Base-by-base conservation (phyloP, 257 asterid genomes). In the Schizonepeta tenuifolia region DNA sequence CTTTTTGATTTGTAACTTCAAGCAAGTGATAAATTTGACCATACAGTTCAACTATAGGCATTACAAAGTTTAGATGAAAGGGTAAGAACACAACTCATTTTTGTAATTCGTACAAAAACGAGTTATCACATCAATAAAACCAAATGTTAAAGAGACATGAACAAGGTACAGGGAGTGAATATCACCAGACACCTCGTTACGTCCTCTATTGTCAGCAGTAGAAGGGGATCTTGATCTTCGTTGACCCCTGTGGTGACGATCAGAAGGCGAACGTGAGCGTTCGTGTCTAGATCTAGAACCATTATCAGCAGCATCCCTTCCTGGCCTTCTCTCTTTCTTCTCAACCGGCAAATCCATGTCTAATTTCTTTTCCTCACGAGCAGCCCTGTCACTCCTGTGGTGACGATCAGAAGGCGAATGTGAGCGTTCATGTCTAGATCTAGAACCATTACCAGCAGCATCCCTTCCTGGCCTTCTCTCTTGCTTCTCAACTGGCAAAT, bases 141-240 rank as follows among this genome's bases (percentile, higher is more conserved):
- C 47, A 54, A 71, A 50, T 24, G 28, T 72, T 9, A 59, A 20
- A 24, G 50, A 73, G 11, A 62, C 43, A 74, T 53, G 64, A 75
- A 75, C 26, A 35, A 60, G 41, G 70, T 58, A 78, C 62, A 75
- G 83, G 75, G 81, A 72, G 74, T 74, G 86, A 81, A 84, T 89
- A 85, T 89, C 93, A 89, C 89, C 90, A 84, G 92, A 85, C 86
- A 95, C 99, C 99, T 92, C 92, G 76, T 87, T 82, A 76, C 70
- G 95, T 61, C 83, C 83, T 81, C 95, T 82, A 46, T 79, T 79
- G 72, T 83, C 89, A 60, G 84, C 83, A 63, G 70, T 73, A 70
- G 71, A 36, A 60, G 96, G 97, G 13, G 98, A 91, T 74, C 86
- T 83, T 21, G 98, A 91, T 84, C 93, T 84, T 40, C 76, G 87